Evolutionary conservation across 768 basidiomycete species (phyloP).

Genomic region (Flagelloscypha sp.): DNA sequence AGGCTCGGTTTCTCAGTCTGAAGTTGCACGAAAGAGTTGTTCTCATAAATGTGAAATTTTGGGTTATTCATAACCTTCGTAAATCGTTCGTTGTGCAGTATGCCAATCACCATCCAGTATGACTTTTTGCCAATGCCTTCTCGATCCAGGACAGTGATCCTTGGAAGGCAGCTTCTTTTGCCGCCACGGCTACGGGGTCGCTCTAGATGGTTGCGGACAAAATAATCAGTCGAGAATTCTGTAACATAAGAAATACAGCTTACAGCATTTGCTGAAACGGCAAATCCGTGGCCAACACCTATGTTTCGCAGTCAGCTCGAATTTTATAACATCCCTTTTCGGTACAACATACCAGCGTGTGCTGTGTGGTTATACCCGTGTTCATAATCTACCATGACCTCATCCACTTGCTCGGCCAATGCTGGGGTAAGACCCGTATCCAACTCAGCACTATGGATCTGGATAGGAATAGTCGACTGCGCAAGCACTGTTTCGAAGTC

Average conservation of each 20-base stretch:
- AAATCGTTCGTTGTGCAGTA: too few relatives aligned
- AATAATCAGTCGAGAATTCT: background rate
- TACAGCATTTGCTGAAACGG: constrained; percentile 6
- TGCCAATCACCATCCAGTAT: too few relatives aligned
- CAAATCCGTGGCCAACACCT: constrained; percentile 13
- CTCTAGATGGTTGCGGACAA: background rate
- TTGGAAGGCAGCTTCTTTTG: constrained; percentile 1
- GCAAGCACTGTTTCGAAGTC: constrained; percentile 12
- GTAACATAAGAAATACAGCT: too few relatives aligned
- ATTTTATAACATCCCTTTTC: too few relatives aligned
- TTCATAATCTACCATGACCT: constrained; percentile 9
- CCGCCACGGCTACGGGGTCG: background rate
- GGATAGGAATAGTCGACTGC: constrained; percentile 10
- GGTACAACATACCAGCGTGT: constrained; percentile 10
- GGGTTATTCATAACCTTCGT: too few relatives aligned
- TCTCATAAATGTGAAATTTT: too few relatives aligned
- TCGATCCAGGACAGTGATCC: constrained; percentile 1
- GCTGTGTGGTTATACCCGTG: too few relatives aligned
- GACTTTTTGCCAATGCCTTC: too few relatives aligned
- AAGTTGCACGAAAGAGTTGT: too few relatives aligned
- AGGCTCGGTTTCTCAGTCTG: too few relatives aligned
- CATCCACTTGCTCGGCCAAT: constrained; percentile 11
- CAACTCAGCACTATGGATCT: constrained; percentile 14
- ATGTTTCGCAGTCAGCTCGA: constrained; percentile 11
- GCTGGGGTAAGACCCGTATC: constrained; percentile 12